Evolutionary conservation across 257 asterid genomes (phyloP).

Genomic region (Striga asiatica): DNA sequence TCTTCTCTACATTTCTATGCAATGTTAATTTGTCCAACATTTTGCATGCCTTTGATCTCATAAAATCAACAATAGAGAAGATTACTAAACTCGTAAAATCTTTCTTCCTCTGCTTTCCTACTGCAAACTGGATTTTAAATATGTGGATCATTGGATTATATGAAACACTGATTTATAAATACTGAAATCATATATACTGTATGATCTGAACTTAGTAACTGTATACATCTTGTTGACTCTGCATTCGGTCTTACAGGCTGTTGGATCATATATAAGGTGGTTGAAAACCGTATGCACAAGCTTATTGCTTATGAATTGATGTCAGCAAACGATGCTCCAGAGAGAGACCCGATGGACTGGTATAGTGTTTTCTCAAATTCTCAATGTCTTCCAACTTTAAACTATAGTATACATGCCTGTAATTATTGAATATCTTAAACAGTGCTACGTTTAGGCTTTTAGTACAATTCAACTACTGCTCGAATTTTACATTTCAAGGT

Average conservation of each 20-base stretch:
- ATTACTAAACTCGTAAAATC: not conserved
- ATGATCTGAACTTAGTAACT: constrained; percentile 2
- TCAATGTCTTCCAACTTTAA: not conserved
- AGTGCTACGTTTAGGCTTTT: constrained; percentile 1
- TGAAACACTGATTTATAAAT: constrained; percentile 4
- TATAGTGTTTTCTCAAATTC: constrained; percentile 24
- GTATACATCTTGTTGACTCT: constrained; percentile 4
- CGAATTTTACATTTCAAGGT: not conserved
- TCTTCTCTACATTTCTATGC: not conserved
- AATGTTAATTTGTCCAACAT: not conserved
- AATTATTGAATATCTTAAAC: not conserved
- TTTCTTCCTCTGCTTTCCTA: not conserved
- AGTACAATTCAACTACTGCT: not conserved
- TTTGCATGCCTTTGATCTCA: too few relatives aligned
- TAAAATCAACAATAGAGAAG: too few relatives aligned
- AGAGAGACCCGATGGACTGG: constrained; percentile 97
- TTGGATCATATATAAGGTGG: constrained; percentile 66
- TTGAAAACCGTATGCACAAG: constrained; percentile 43
- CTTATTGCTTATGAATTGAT: constrained; percentile 74
- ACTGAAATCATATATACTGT: not conserved
- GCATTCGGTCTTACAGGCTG: constrained; percentile 50
- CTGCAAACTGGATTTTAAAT: not conserved
- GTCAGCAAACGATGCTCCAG: constrained; percentile 96
- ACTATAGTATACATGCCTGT: not conserved
- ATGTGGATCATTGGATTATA: not conserved